Evolutionary conservation across 768 basidiomycete genomes (phyloP).

Genomic region (Chalciporus pseudorubinellus): DNA sequence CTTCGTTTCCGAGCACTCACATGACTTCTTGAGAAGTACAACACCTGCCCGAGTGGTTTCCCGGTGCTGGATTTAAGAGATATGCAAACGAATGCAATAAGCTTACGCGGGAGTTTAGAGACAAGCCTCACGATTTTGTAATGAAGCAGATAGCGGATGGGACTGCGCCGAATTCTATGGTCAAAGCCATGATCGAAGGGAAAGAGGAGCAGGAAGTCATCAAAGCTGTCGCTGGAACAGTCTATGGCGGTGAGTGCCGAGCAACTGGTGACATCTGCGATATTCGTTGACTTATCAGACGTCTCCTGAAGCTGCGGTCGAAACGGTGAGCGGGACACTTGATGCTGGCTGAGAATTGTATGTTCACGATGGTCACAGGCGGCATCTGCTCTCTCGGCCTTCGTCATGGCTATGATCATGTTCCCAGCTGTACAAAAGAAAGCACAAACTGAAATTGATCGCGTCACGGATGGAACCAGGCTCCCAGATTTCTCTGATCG

Average conservation of each 20-base stretch:
- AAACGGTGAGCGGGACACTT: conserved; percentile 16
- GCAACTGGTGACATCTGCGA: background rate
- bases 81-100: conserved; percentile 16
- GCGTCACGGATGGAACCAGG: conserved; percentile 11
- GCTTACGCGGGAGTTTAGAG: conserved; percentile 18
- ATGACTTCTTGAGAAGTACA: conserved; percentile 17
- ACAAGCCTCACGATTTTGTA: conserved; percentile 18
- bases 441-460: conserved; percentile 29
- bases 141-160: conserved; percentile 18
- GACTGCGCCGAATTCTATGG: conserved; percentile 20
- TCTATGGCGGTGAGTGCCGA: conserved; percentile 28
- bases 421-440: conserved; percentile 24
- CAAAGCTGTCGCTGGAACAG: conserved; percentile 31
- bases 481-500: conserved; percentile 23
- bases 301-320: conserved; percentile 16
- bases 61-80: conserved; percentile 28
- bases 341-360: background rate
- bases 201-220: conserved; percentile 27
- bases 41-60: conserved; percentile 31
- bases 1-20: background rate
- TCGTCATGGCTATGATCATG: conserved; percentile 27
- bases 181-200: conserved; percentile 21
- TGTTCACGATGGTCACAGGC: conserved; percentile 2
- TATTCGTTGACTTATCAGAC: background rate
- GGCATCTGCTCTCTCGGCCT: conserved; percentile 24